Conservation (phyloP, 2,329 filamentous ascomycete species). For the Pseudocercospora cruenta region DNA sequence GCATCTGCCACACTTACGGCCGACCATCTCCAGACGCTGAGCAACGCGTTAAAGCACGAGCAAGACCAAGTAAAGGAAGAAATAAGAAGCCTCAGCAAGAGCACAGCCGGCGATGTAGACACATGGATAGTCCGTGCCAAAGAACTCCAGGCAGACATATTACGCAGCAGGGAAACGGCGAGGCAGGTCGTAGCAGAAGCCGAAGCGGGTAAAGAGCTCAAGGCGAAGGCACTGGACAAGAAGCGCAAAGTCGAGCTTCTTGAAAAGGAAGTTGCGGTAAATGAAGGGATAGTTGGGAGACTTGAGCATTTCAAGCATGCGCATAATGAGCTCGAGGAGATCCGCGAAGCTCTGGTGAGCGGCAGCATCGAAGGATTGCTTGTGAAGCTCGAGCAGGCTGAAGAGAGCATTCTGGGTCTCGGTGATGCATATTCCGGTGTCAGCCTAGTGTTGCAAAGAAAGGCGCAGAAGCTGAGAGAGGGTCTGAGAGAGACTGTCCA, state of each 20-base stretch:
- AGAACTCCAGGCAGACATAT: constrained; percentile 81
- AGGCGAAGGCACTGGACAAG: constrained; percentile 66
- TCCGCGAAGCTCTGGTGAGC: constrained; percentile 48
- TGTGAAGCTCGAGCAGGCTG: constrained; percentile 51
- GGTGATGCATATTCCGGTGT: constrained; percentile 65
- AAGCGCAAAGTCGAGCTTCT: constrained; percentile 59
- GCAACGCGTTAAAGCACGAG: constrained; percentile 56
- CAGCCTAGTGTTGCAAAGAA: constrained; percentile 66
- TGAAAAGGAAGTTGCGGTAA: constrained; percentile 63
- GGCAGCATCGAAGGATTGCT: constrained; percentile 53
- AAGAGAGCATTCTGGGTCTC: constrained; percentile 56
- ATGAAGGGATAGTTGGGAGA: constrained; percentile 55
- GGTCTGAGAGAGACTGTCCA: constrained; percentile 69
- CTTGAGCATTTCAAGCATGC: constrained; percentile 57
- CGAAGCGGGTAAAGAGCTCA: constrained; percentile 67
- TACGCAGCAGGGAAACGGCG: constrained; percentile 76
- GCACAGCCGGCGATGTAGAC: constrained; percentile 77
- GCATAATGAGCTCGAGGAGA: constrained; percentile 53
- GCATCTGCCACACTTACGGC: constrained; percentile 57
- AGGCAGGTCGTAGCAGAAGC: constrained; percentile 79
- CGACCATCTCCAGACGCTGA: constrained; percentile 53
- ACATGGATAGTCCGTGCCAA: constrained; percentile 86
- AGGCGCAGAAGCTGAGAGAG: constrained; percentile 67
- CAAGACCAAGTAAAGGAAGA: constrained; percentile 64
- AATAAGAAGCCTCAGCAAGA: constrained; percentile 74